phyloP scores from a whole-genome alignment of 116 monocot species.

The Dioscorea cayenensis region DNA sequence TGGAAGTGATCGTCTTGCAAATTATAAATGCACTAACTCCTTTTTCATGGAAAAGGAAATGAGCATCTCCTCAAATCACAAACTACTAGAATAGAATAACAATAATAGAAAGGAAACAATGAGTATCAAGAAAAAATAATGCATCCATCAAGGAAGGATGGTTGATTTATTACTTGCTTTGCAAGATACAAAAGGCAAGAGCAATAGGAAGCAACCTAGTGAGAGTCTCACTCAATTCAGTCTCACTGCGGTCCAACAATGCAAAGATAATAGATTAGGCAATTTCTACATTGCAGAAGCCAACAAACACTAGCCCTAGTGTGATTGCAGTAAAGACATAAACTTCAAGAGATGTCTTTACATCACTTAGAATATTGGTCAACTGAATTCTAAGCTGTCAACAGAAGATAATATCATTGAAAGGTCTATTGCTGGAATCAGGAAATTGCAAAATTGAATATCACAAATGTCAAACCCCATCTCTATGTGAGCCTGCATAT shows the following conservation, averaged over 20 bases:
- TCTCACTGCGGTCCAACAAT: conserved; percentile 88
- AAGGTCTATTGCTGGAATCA: not conserved
- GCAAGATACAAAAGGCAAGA: conserved; percentile 93
- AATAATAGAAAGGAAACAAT: not conserved
- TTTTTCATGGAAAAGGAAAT: too few relatives aligned
- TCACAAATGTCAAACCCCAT: conserved; percentile 40
- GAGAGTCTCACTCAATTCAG: conserved; percentile 77
- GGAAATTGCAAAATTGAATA: not conserved
- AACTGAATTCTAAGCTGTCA: conserved; percentile 57
- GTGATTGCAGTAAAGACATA: conserved; percentile 84
- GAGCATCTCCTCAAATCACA: too few relatives aligned
- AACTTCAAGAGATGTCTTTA: conserved; percentile 78
- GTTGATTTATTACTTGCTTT: conserved; percentile 62
- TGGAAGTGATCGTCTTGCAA: too few relatives aligned
- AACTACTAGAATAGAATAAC: not conserved
- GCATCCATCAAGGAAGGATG: not conserved
- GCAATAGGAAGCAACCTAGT: conserved; percentile 86
- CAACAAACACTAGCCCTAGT: conserved; percentile 83
- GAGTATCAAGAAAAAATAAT: not conserved
- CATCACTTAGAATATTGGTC: conserved; percentile 53
- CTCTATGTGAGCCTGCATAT: conserved; percentile 95
- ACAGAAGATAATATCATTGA: not conserved
- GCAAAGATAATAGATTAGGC: conserved; percentile 85
- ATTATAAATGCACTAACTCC: too few relatives aligned
- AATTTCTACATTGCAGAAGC: conserved; percentile 94